phyloP scores from a whole-genome alignment of 2,329 filamentous ascomycete species.

The Emergomyces orientalis region DNA sequence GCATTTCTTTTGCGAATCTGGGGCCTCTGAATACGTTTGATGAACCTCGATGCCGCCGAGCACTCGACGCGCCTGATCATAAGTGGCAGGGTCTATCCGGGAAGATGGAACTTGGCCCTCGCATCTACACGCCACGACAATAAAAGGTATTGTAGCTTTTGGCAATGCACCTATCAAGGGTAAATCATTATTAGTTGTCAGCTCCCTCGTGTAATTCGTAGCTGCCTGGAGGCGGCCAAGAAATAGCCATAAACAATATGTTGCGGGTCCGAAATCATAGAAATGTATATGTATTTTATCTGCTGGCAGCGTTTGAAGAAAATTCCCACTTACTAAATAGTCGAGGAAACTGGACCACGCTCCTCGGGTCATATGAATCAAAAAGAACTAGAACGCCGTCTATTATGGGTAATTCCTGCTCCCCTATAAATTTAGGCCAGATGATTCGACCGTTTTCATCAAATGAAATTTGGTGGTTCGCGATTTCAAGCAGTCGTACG shows the following conservation, averaged over 20 bases:
- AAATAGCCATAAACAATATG: neutral
- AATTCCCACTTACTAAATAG: conserved; percentile 59
- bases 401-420: conserved; percentile 61
- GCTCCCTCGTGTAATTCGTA: conserved; percentile 14
- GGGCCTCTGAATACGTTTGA: conserved; percentile 59
- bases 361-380: conserved; percentile 71
- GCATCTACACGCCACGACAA: conserved; percentile 84
- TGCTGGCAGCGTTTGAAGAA: conserved; percentile 1
- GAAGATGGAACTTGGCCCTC: conserved; percentile 63
- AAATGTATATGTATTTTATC: neutral
- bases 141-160: conserved; percentile 62
- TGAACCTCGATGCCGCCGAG: conserved; percentile 62
- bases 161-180: conserved; percentile 56
- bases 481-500: conserved; percentile 50
- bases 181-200: neutral
- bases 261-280: neutral
- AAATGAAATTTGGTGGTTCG: conserved; percentile 43
- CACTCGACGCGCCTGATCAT: conserved; percentile 54
- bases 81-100: conserved; percentile 58
- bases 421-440: conserved; percentile 49
- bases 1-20: conserved; percentile 65
- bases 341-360: conserved; percentile 63
- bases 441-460: conserved; percentile 38
- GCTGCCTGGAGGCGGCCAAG: neutral
- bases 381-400: conserved; percentile 81